Percentiles rank a stretch among this genome's conserved stretches.
Evolutionary conservation across 129 eudicot genomes (phyloP).

Genomic region (Logfia minima): DNA sequence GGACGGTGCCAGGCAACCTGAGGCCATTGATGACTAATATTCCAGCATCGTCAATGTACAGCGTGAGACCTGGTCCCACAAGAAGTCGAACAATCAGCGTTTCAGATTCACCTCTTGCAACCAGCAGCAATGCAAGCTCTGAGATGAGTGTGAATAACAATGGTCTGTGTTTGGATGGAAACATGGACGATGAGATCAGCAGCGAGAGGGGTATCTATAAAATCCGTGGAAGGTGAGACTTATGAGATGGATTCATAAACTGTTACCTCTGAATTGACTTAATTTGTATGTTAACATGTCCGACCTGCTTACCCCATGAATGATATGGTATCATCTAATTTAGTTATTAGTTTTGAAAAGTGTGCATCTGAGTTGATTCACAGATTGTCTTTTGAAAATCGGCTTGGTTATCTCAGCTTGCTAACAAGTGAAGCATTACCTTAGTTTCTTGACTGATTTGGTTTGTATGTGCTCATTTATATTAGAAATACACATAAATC

Average conservation of each 20-base stretch:
- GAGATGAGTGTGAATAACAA: constrained; percentile 79
- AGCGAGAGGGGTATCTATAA: constrained; percentile 42
- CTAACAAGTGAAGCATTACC: not conserved
- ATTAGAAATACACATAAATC: not conserved
- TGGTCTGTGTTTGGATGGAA: constrained; percentile 55
- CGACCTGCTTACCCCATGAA: constrained; percentile 26
- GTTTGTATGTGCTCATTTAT: not conserved
- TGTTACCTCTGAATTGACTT: constrained; percentile 16
- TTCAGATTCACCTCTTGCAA: constrained; percentile 88
- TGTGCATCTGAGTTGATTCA: not conserved
- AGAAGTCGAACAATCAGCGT: constrained; percentile 70
- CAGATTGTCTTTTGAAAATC: not conserved
- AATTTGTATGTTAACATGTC: constrained; percentile 26
- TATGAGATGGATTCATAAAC: constrained; percentile 13
- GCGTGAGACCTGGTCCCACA: constrained; percentile 83
- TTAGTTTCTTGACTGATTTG: not conserved
- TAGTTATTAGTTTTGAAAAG: constrained; percentile 34
- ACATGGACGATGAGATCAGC: constrained; percentile 61
- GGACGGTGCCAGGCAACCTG: constrained; percentile 77
- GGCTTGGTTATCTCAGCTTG: not conserved
- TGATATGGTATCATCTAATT: constrained; percentile 26
- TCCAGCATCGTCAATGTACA: constrained; percentile 98
- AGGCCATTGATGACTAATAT: constrained; percentile 93
- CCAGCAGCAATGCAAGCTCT: constrained; percentile 96
- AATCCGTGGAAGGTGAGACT: constrained; percentile 60